Evolutionary conservation across 371 early-diverging fungal species (phyloP).

Genomic region (Zychaea mexicana): DNA sequence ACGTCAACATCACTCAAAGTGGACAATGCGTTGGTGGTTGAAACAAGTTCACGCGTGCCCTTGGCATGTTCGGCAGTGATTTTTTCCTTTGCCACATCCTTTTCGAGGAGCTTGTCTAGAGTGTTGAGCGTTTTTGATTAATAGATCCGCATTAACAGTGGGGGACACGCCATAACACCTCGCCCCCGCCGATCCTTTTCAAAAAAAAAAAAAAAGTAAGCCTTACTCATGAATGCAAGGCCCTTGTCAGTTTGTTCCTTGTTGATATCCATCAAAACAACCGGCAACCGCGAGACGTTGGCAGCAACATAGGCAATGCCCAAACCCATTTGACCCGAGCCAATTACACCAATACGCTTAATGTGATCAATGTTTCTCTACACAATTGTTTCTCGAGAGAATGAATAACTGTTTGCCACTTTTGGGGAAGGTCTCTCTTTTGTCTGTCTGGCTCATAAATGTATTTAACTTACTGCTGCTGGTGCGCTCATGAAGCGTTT

Average conservation of each 20-base stretch:
- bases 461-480: neutral
- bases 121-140: no score
- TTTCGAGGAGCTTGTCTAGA: conserved; percentile 80
- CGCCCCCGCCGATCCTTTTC: neutral
- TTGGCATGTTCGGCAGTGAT: conserved; percentile 80
- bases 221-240: conserved; percentile 77
- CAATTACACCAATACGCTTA: conserved; percentile 74
- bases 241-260: conserved; percentile 83
- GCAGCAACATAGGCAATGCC: conserved; percentile 98
- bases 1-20: conserved; percentile 74
- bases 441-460: neutral
- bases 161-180: no score
- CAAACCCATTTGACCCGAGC: conserved; percentile 90
- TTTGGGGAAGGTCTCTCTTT: neutral
- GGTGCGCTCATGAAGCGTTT: neutral
- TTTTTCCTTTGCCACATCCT: conserved; percentile 88
- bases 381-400: no score
- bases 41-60: conserved; percentile 67
- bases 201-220: neutral
- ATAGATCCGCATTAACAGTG: no score
- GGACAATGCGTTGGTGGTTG: conserved; percentile 59
- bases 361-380: conserved; percentile 32
- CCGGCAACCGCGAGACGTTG: conserved; percentile 77
- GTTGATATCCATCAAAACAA: conserved; percentile 84
- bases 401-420: no score